Conservation (phyloP, 2,329 filamentous ascomycete species). For the Cryphonectria naterciae region DNA sequence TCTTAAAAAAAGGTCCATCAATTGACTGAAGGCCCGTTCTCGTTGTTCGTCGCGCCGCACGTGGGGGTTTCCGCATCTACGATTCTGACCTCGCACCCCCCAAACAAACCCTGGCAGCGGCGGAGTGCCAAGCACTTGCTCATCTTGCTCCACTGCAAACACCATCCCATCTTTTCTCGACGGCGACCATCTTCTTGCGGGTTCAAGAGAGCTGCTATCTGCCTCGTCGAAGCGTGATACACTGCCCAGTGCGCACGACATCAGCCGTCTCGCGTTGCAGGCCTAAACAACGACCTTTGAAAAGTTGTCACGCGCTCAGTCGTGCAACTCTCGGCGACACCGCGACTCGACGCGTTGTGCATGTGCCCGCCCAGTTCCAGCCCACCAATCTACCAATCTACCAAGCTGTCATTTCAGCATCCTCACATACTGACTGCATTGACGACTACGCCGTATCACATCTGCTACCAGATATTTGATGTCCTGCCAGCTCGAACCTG, state of each 20-base stretch:
- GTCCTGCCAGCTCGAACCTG: neutral
- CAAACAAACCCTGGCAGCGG: neutral
- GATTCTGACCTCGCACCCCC: neutral
- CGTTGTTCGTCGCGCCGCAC: too few species aligned
- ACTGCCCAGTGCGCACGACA: neutral
- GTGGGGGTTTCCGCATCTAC: neutral
- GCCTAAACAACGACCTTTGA: neutral
- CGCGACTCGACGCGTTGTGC: neutral
- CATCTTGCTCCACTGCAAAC: neutral
- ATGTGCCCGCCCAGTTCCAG: neutral
- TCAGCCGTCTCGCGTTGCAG: neutral
- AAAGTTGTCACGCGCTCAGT: neutral
- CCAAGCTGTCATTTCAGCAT: neutral
- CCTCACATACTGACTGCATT: neutral
- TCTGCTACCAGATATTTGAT: neutral
- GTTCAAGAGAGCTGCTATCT: neutral
- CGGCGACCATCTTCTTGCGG: neutral
- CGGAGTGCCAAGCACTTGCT: neutral
- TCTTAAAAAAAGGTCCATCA: too few species aligned
- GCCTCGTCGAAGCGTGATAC: neutral
- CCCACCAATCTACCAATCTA: neutral
- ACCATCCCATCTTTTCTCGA: neutral
- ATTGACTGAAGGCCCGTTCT: too few species aligned
- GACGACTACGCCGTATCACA: neutral
- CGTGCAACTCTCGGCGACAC: neutral